Evolutionary conservation across 805 yeast species (phyloP).

Genomic region (Wickerhamiella brachini): DNA sequence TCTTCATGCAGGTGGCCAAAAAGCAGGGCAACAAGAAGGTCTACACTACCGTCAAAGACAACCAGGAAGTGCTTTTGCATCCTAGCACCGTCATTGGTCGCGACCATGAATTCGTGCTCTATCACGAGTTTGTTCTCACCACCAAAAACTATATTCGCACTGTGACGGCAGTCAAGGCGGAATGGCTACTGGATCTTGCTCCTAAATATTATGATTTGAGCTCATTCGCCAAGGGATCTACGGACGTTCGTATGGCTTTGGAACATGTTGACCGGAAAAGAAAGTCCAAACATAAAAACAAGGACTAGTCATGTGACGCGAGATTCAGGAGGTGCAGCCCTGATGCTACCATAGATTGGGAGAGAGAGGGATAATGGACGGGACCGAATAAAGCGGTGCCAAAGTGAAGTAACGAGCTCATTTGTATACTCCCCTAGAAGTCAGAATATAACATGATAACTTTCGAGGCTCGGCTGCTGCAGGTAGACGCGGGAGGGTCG

Average conservation of each 20-base stretch:
- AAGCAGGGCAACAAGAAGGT: conserved; percentile 53
- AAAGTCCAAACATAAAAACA: conserved; percentile 1
- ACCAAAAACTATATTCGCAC: conserved; percentile 89
- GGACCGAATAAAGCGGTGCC: too few species aligned
- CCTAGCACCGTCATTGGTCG: conserved; percentile 75
- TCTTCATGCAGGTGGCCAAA: conserved; percentile 97
- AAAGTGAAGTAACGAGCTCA: too few species aligned
- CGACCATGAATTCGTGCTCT: conserved; percentile 85
- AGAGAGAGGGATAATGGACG: too few species aligned
- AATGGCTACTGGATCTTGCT: conserved; percentile 77
- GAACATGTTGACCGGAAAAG: conserved; percentile 35
- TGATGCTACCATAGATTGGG: too few species aligned
- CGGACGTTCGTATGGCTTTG: conserved; percentile 55
- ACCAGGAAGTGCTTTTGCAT: conserved; percentile 88
- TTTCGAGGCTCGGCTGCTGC: too few species aligned
- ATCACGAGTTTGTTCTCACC: conserved; percentile 90
- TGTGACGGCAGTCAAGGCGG: conserved; percentile 80
- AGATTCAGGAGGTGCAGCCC: background rate
- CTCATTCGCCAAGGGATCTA: conserved; percentile 55
- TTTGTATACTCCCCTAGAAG: too few species aligned
- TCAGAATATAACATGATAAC: too few species aligned
- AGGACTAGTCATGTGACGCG: background rate
- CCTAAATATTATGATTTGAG: conserved; percentile 55
- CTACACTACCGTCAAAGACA: conserved; percentile 86
- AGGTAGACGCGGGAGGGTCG: background rate